These are phyloP conservation scores for Pseudocercospora pini-densiflorae DNA, from an alignment of 2,329 filamentous ascomycete genomes.

Conservation along the genomic window DNA sequence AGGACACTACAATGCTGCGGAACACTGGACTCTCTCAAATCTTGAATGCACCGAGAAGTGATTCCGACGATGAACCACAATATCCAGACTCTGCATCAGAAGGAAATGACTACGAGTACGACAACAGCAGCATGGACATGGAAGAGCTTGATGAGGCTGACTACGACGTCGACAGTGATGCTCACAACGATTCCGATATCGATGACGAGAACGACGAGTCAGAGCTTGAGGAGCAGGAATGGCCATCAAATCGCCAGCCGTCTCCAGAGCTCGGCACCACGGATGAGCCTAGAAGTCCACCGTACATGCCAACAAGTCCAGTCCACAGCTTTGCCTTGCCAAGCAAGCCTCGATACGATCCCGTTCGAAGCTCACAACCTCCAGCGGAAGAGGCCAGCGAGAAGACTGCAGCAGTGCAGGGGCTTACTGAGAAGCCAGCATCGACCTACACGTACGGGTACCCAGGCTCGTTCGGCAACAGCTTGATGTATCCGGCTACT, in stretches of 20 bases:
- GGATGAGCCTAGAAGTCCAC: slow-evolving; percentile 7
- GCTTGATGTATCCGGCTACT: slow-evolving; percentile 23
- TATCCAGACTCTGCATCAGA: slow-evolving; percentile 19
- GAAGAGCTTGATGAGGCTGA: slow-evolving; percentile 16
- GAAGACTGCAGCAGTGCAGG: background rate
- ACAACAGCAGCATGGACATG: slow-evolving; percentile 16
- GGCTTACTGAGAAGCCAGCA: background rate
- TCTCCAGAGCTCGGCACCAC: slow-evolving; percentile 25
- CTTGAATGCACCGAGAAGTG: slow-evolving; percentile 25
- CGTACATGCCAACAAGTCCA: background rate
- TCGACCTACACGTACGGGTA: slow-evolving; percentile 26
- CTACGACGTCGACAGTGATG: slow-evolving; percentile 10
- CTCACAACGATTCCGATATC: slow-evolving; percentile 6
- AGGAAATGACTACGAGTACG: slow-evolving; percentile 21
- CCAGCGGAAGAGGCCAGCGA: slow-evolving; percentile 10
- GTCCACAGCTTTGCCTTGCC: background rate
- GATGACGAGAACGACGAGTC: slow-evolving; percentile 12
- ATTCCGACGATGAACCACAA: slow-evolving; percentile 6
- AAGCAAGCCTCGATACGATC: slow-evolving; percentile 34
- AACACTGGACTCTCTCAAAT: slow-evolving; percentile 28
- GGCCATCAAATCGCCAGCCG: slow-evolving; percentile 11
- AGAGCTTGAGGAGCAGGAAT: background rate
- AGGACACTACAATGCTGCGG: background rate
- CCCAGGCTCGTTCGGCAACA: slow-evolving; percentile 13
- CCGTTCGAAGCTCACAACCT: slow-evolving; percentile 31